phyloP scores from a whole-genome alignment of 495 filamentous ascomycete genomes.

The Filosporella fistucella region DNA sequence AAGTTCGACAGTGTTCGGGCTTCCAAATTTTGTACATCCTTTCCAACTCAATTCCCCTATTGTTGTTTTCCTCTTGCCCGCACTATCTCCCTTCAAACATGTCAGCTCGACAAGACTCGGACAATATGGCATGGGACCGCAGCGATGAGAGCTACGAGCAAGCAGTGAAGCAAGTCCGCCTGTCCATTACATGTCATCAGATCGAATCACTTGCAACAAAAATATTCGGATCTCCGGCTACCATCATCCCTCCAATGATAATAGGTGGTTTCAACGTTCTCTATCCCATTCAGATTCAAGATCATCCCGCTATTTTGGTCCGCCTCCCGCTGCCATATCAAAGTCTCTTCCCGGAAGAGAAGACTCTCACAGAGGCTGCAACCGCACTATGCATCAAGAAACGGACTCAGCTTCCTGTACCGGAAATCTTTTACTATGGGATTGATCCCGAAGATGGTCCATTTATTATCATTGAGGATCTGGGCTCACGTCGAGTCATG shows the following conservation, averaged over 20 bases:
- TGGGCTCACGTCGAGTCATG: not conserved
- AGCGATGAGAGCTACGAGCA: not conserved
- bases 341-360: constrained; percentile 30
- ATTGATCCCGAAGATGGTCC: constrained; percentile 3
- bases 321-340: constrained; percentile 24
- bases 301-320: not conserved
- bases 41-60: too few species aligned
- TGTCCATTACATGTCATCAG: not conserved
- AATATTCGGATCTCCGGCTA: not conserved
- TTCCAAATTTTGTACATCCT: too few species aligned
- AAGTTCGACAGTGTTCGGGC: too few species aligned
- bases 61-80: too few species aligned
- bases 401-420: constrained; percentile 3
- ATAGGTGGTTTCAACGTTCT: not conserved
- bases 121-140: constrained; percentile 1
- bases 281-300: not conserved
- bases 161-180: not conserved
- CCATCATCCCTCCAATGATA: not conserved
- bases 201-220: not conserved
- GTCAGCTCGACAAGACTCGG: not conserved
- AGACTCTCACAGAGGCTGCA: constrained; percentile 14
- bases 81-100: too few species aligned
- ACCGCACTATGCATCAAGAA: not conserved
- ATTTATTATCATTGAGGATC: constrained; percentile 7
- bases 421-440: constrained; percentile 1